A percentile compares a stretch with the other conserved stretches of the same genome.
phyloP scores from a whole-genome alignment of 352 stramenopile species.

The Phytopythium vexans region DNA sequence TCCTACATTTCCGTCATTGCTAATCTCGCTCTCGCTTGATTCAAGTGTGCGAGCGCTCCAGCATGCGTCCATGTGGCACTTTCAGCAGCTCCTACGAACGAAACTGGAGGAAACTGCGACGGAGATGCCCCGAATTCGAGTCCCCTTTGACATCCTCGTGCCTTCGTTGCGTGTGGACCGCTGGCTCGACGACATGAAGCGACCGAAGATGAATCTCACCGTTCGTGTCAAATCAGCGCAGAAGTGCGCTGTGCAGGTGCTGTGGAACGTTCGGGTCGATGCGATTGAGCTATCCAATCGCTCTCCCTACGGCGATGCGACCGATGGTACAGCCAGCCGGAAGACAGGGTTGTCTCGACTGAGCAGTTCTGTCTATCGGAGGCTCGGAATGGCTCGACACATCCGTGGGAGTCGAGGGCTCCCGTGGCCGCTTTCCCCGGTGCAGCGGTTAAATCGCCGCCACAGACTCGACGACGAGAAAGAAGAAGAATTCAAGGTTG shows the following conservation, averaged over 20 bases:
- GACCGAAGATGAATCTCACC: constrained; percentile 12
- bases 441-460: constrained; percentile 13
- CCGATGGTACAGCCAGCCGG: not conserved
- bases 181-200: constrained; percentile 1
- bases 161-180: constrained; percentile 26
- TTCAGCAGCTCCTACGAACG: constrained; percentile 56
- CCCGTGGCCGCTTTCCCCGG: constrained; percentile 21
- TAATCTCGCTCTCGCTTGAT: constrained; percentile 3
- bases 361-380: not conserved
- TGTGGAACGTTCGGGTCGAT: constrained; percentile 28
- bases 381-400: constrained; percentile 1
- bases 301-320: no score
- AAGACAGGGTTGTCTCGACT: not conserved
- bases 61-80: constrained; percentile 60
- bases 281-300: constrained; percentile 14
- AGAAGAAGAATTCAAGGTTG: not conserved
- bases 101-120: constrained; percentile 27
- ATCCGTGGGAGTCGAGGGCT: constrained; percentile 13
- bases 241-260: constrained; percentile 26
- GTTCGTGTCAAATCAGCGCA: constrained; percentile 18
- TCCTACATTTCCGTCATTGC: not conserved
- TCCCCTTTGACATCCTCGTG: constrained; percentile 41
- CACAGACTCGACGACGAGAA: constrained; percentile 25
- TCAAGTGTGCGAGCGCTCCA: constrained; percentile 42
- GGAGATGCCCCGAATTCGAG: constrained; percentile 35